These are phyloP conservation scores for Geotrichum carabidarum DNA, from an alignment of 1,139 yeast species.

Conservation along the genomic window DNA sequence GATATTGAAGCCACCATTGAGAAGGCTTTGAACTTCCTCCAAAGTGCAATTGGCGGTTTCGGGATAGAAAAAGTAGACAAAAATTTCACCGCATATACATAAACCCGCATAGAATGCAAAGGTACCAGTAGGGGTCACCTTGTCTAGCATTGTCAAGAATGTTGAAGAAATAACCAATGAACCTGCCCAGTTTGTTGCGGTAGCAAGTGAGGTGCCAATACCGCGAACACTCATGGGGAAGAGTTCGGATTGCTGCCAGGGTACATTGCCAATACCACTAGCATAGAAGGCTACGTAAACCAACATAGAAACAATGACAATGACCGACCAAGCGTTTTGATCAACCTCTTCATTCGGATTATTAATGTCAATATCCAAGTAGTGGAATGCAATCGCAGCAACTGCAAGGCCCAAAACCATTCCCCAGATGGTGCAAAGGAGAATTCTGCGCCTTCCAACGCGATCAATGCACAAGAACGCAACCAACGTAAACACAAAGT, in stretches of 20 bases:
- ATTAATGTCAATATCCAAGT: slow-evolving; percentile 48
- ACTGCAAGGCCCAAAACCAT: slow-evolving; percentile 40
- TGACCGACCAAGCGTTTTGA: slow-evolving; percentile 78
- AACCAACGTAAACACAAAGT: slow-evolving; percentile 59
- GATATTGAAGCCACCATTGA: slow-evolving; percentile 80
- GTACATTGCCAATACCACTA: slow-evolving; percentile 91
- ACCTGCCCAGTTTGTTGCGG: slow-evolving; percentile 97
- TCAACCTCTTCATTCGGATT: slow-evolving; percentile 42
- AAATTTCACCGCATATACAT: slow-evolving; percentile 64
- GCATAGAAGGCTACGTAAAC: slow-evolving; percentile 85
- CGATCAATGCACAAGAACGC: slow-evolving; percentile 56
- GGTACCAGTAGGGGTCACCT: slow-evolving; percentile 92
- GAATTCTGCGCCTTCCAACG: slow-evolving; percentile 58
- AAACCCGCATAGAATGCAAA: slow-evolving; percentile 85
- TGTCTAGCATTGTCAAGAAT: slow-evolving; percentile 87
- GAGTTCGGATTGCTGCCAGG: slow-evolving; percentile 96
- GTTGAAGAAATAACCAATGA: slow-evolving; percentile 86
- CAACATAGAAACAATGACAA: slow-evolving; percentile 80
- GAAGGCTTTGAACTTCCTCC: slow-evolving; percentile 80
- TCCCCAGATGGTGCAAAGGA: slow-evolving; percentile 48
- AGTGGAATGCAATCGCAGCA: slow-evolving; percentile 47
- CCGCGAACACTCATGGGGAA: slow-evolving; percentile 93
- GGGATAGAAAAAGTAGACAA: slow-evolving; percentile 80
- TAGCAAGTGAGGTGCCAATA: slow-evolving; percentile 82
- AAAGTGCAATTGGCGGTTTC: slow-evolving; percentile 86